Percentiles rank a stretch among this genome's conserved stretches.
Conservation (phyloP, 306 rosid genomes). For the Biancaea sappan region DNA sequence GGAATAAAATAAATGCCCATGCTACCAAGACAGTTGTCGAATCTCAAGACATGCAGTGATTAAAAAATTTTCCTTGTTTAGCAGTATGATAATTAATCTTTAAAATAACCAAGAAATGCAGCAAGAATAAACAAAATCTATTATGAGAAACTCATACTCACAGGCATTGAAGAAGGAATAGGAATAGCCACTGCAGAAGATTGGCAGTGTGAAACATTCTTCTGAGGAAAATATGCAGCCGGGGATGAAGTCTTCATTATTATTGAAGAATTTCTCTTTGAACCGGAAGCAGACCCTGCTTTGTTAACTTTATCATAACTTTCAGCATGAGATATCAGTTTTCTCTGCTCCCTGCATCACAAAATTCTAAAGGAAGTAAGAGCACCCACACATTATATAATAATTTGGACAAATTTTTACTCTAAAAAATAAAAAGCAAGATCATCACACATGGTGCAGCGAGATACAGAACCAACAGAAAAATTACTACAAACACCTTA, state of each 20-base stretch:
- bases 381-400: slow-evolving; percentile 1
- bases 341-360: slow-evolving; percentile 46
- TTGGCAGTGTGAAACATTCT: slow-evolving; percentile 30
- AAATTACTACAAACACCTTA: slow-evolving; percentile 41
- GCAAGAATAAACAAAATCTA: slow-evolving; percentile 25
- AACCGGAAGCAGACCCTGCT: slow-evolving; percentile 30
- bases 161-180: slow-evolving; percentile 38
- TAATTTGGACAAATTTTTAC: neutral
- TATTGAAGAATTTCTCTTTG: slow-evolving; percentile 25
- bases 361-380: slow-evolving; percentile 12
- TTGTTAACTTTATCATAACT: slow-evolving; percentile 23
- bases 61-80: neutral
- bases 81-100: neutral
- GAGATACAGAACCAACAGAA: slow-evolving; percentile 4
- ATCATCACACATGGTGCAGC: neutral
- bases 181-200: slow-evolving; percentile 30
- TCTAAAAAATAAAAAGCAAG: neutral
- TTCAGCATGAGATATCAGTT: slow-evolving; percentile 25
- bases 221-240: slow-evolving; percentile 32
- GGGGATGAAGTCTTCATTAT: slow-evolving; percentile 32
- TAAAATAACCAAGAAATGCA: neutral
- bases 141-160: slow-evolving; percentile 27
- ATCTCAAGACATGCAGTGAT: neutral
- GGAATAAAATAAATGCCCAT: neutral
- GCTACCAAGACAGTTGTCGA: neutral